A percentile compares a stretch with the other conserved stretches of the same genome.
phyloP scores from a whole-genome alignment of 1,284 basidiomycete genomes.

The Cryptococcus wingfieldii region DNA sequence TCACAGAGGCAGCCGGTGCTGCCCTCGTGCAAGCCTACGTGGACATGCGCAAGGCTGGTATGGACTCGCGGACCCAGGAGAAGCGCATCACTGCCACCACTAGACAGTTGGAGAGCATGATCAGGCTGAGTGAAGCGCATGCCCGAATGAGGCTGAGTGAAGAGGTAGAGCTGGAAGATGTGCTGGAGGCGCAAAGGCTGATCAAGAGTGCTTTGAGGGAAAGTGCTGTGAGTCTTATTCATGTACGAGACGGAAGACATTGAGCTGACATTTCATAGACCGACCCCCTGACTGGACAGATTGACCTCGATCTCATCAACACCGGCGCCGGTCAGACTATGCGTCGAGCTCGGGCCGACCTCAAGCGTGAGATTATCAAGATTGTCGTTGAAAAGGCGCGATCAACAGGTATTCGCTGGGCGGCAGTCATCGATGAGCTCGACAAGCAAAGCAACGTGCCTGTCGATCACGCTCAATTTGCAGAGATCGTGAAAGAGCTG shows the following conservation, averaged over 20 bases:
- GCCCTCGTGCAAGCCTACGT: constrained; percentile 88
- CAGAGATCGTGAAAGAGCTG: constrained; percentile 70
- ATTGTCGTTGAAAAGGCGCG: constrained; percentile 62
- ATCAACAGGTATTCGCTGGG: constrained; percentile 66
- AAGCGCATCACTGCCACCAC: constrained; percentile 97
- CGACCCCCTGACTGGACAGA: constrained; percentile 84
- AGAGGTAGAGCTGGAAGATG: constrained; percentile 79
- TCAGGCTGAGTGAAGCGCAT: constrained; percentile 94
- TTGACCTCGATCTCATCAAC: constrained; percentile 93
- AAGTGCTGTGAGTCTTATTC: constrained; percentile 55
- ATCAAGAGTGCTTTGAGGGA: constrained; percentile 95
- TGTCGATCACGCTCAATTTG: constrained; percentile 71
- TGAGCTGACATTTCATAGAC: constrained; percentile 50
- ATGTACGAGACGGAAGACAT: neutral
- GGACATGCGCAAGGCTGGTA: constrained; percentile 85
- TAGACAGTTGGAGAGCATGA: constrained; percentile 94
- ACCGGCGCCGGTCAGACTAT: constrained; percentile 85
- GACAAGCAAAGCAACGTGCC: constrained; percentile 73
- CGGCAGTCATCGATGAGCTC: constrained; percentile 67
- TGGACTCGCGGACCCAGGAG: constrained; percentile 79
- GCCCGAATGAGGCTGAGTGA: constrained; percentile 89
- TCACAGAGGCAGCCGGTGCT: constrained; percentile 78
- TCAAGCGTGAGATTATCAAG: constrained; percentile 66
- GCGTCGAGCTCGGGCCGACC: constrained; percentile 74
- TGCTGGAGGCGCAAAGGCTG: constrained; percentile 82